Percentiles rank a stretch among this genome's conserved stretches.
phyloP scores from a whole-genome alignment of 805 yeast genomes.

The Nakazawaea wickerhamii region DNA sequence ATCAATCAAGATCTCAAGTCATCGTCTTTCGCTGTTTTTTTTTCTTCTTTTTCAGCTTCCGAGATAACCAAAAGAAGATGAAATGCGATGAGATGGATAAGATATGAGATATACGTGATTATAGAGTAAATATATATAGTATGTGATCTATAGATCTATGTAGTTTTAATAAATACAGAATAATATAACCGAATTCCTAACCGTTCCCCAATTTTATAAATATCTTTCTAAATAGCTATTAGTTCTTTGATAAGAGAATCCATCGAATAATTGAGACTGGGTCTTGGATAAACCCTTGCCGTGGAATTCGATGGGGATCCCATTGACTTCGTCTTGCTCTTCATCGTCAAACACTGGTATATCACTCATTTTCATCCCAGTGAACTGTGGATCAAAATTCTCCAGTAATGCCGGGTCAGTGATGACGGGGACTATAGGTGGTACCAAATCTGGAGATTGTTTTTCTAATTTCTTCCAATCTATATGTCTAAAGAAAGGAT shows the following conservation, averaged over 20 bases:
- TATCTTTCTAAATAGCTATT: conserved; percentile 29
- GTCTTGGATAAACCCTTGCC: conserved; percentile 7
- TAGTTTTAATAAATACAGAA: no score
- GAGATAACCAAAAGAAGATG: no score
- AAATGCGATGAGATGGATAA: background rate
- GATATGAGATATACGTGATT: background rate
- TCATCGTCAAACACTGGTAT: conserved; percentile 9
- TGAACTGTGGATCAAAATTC: conserved; percentile 77
- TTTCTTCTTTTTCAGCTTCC: background rate
- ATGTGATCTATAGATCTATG: no score
- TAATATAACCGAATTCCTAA: no score
- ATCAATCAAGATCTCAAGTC: no score
- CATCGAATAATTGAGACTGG: conserved; percentile 25
- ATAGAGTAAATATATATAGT: no score
- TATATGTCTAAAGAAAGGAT: conserved; percentile 71
- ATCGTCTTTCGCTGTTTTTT: background rate
- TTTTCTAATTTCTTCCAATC: conserved; percentile 58
- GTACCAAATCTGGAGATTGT: conserved; percentile 43
- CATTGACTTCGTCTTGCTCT: conserved; percentile 4
- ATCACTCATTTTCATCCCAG: conserved; percentile 51
- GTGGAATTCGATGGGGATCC: conserved; percentile 1
- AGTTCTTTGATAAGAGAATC: conserved; percentile 41
- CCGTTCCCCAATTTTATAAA: no score
- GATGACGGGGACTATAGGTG: conserved; percentile 80
- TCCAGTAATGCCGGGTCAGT: conserved; percentile 82